These are phyloP conservation scores for Perkinsus marinus DNA, from an alignment of 169 alveolate genomes.

Conservation along the genomic window DNA sequence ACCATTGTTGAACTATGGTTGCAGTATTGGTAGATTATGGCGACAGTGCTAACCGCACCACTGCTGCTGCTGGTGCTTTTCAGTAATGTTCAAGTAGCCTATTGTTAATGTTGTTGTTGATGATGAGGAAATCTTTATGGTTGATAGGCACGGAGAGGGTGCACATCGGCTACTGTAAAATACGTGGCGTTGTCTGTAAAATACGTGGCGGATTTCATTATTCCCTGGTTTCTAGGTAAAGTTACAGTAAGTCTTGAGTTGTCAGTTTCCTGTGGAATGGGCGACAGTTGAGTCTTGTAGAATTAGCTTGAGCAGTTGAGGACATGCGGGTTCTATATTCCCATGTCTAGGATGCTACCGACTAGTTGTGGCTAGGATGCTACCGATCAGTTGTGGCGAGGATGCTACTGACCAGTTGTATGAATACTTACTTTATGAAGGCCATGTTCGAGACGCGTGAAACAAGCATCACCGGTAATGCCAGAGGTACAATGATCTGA, in stretches of 20 bases:
- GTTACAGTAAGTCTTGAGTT: neutral
- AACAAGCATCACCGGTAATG: neutral
- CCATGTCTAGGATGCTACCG: too few relatives aligned
- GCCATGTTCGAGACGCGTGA: neutral
- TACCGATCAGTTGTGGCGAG: neutral
- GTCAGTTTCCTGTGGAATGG: neutral
- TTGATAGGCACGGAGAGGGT: too few relatives aligned
- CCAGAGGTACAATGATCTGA: neutral
- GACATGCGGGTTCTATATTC: too few relatives aligned
- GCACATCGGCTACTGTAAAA: neutral
- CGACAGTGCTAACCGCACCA: too few relatives aligned
- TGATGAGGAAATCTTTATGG: too few relatives aligned
- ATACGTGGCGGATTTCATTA: neutral
- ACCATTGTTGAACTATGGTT: neutral
- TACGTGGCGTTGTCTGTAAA: neutral
- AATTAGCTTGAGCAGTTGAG: too few relatives aligned
- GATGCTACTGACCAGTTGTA: neutral
- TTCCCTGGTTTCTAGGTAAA: neutral
- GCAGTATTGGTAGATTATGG: neutral
- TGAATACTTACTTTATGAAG: neutral
- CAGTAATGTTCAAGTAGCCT: too few relatives aligned
- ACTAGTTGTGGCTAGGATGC: too few relatives aligned
- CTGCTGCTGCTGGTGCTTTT: too few relatives aligned
- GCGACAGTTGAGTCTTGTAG: neutral
- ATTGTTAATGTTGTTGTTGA: too few relatives aligned